These are phyloP conservation scores for Cadophora luteo-olivacea DNA, from an alignment of 2,329 filamentous ascomycete species.

Conservation along the genomic window DNA sequence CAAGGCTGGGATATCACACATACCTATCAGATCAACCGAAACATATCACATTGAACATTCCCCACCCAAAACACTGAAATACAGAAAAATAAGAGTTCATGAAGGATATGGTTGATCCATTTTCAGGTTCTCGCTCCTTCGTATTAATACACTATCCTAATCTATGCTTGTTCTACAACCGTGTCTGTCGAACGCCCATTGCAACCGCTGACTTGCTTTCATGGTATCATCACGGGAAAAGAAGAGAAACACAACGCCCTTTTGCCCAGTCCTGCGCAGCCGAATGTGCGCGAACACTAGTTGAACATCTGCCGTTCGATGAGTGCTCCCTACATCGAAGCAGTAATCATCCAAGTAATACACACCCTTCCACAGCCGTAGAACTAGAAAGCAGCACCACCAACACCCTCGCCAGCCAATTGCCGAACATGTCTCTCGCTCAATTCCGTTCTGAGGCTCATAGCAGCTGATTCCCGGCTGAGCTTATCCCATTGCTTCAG, in stretches of 20 bases:
- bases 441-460: conserved; percentile 43
- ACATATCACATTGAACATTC: too few species aligned
- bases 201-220: conserved; percentile 1
- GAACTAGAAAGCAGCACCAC: conserved; percentile 44
- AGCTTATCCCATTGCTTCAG: conserved; percentile 44
- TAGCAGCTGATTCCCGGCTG: conserved; percentile 38
- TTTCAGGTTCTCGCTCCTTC: not conserved
- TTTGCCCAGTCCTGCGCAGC: not conserved
- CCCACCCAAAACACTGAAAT: too few species aligned
- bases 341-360: not conserved
- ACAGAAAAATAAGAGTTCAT: not conserved
- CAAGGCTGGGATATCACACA: too few species aligned
- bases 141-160: conserved; percentile 1
- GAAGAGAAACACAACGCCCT: not conserved
- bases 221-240: conserved; percentile 15
- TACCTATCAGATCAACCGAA: too few species aligned
- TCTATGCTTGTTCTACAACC: not conserved
- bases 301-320: too few species aligned
- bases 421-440: conserved; percentile 45
- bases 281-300: not conserved
- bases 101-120: not conserved
- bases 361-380: not conserved
- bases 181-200: not conserved
- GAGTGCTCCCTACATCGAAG: not conserved
- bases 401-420: conserved; percentile 45